A percentile compares a stretch with the other conserved stretches of the same genome.
Conservation (phyloP, 2,329 filamentous ascomycete species). For the Fulvia fulva region DNA sequence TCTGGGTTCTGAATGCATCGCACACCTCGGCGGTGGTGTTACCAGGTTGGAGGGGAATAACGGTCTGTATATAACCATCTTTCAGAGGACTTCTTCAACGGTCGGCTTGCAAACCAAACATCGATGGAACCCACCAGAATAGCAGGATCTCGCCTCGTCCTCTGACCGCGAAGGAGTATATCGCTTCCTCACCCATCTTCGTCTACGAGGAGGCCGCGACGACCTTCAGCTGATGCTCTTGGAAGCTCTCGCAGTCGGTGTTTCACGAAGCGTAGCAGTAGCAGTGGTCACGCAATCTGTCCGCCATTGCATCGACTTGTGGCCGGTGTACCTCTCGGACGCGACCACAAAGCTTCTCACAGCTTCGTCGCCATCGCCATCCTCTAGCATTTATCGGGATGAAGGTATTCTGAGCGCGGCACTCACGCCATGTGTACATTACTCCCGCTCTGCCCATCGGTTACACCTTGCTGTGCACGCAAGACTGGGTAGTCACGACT, state of each 20-base stretch:
- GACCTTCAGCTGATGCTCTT: not conserved
- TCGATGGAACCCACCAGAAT: not conserved
- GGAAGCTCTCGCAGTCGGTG: not conserved
- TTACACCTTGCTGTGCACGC: not conserved
- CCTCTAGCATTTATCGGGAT: not conserved
- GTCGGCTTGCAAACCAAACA: not conserved
- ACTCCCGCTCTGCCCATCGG: not conserved
- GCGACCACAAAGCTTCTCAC: not conserved
- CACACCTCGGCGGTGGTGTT: not conserved
- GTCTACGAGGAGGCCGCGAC: not conserved
- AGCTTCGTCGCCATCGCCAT: not conserved
- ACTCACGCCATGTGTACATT: not conserved
- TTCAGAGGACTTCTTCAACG: not conserved
- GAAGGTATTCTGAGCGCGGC: too few species aligned
- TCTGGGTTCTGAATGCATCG: not conserved
- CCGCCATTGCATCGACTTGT: not conserved
- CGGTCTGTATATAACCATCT: not conserved
- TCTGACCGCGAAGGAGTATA: not conserved
- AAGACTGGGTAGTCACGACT: not conserved
- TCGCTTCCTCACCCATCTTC: not conserved
- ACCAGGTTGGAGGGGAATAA: not conserved
- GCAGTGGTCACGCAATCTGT: not conserved
- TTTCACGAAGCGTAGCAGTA: not conserved
- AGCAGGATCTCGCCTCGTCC: not conserved
- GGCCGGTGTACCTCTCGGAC: not conserved